These are phyloP conservation scores for Gossypium schwendimanii DNA, from an alignment of 441 rosid genomes.

Conservation along the genomic window DNA sequence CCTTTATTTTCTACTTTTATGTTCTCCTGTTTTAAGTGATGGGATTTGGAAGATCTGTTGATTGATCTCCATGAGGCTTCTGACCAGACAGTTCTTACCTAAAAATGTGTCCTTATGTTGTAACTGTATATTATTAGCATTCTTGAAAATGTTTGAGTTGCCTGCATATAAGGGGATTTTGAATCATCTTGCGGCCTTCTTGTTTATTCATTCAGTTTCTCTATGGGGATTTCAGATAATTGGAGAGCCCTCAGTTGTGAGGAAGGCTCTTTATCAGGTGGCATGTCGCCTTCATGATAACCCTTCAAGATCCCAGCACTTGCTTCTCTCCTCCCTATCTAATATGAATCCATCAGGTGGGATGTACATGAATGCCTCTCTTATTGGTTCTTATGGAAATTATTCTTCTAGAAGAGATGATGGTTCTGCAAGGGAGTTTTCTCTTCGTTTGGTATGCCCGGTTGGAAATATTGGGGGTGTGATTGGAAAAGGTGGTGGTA, in stretches of 20 bases:
- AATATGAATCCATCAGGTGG: conserved; percentile 28
- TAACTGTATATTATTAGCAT: neutral
- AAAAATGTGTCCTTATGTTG: neutral
- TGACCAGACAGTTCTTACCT: neutral
- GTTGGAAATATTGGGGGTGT: conserved; percentile 55
- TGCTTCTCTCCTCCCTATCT: conserved; percentile 35
- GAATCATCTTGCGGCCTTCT: neutral
- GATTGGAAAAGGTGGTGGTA: conserved; percentile 47
- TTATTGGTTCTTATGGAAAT: conserved; percentile 38
- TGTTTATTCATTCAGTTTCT: neutral
- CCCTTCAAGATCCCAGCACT: conserved; percentile 52
- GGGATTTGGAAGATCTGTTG: conserved; percentile 1
- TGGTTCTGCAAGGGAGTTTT: conserved; percentile 41
- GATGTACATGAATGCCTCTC: conserved; percentile 35
- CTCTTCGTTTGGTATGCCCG: conserved; percentile 53
- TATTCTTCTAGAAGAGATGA: conserved; percentile 44
- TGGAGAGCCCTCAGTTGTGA: conserved; percentile 46
- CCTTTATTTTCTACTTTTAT: neutral
- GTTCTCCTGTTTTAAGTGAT: neutral
- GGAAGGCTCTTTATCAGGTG: conserved; percentile 48
- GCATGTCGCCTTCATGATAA: conserved; percentile 54
- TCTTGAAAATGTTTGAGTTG: neutral
- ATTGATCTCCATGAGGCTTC: neutral
- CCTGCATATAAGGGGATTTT: neutral
- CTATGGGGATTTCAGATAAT: conserved; percentile 33